Conservation (phyloP, 805 yeast species). For the Metschnikowia dekortorum region DNA sequence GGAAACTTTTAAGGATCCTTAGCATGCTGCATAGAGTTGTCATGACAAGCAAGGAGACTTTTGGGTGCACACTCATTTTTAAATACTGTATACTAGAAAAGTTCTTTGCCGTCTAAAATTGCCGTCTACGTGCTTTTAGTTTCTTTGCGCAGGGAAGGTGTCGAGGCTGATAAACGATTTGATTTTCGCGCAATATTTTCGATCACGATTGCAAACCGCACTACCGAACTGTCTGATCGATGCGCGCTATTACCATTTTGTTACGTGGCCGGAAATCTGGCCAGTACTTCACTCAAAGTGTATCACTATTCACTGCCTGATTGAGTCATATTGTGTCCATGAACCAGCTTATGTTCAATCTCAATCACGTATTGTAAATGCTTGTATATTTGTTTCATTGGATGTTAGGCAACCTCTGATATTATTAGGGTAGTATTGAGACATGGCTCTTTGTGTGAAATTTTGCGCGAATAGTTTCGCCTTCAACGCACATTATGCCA, state of each 20-base stretch:
- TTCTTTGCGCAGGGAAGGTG: conserved; percentile 1
- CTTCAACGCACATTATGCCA: background rate
- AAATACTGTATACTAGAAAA: background rate
- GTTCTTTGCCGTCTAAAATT: conserved; percentile 1
- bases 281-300: background rate
- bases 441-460: background rate
- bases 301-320: background rate
- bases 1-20: background rate
- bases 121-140: conserved; percentile 1
- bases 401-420: background rate
- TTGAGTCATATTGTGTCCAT: background rate
- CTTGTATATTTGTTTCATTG: background rate
- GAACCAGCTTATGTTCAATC: background rate
- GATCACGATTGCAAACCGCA: background rate
- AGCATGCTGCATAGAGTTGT: background rate
- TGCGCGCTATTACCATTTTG: background rate
- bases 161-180: background rate
- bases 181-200: background rate
- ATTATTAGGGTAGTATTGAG: background rate
- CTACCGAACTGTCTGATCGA: background rate
- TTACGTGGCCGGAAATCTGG: background rate
- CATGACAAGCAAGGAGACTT: background rate
- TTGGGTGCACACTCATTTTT: background rate
- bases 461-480: background rate
- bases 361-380: no score